These are phyloP conservation scores for Starmerella lactis-condensi DNA, from an alignment of 805 yeast species.

Conservation along the genomic window DNA sequence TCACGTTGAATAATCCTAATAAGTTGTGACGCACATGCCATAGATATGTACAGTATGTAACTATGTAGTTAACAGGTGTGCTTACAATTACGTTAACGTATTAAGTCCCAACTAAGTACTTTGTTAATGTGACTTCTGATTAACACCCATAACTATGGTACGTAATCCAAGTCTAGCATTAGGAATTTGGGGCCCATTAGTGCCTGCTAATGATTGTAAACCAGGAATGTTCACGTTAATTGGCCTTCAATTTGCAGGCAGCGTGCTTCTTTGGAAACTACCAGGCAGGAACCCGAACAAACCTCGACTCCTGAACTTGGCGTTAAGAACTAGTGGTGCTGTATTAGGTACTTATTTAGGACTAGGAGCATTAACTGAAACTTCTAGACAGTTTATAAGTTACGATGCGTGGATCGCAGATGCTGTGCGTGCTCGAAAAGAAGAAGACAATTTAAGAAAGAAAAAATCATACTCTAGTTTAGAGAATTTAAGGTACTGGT, in stretches of 20 bases:
- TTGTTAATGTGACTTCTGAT: neutral
- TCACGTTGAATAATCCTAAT: constrained; percentile 10
- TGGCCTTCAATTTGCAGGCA: constrained; percentile 36
- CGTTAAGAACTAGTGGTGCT: constrained; percentile 22
- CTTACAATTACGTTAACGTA: neutral
- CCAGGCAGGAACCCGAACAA: constrained; percentile 17
- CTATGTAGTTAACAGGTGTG: neutral
- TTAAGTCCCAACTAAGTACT: neutral
- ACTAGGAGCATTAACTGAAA: constrained; percentile 40
- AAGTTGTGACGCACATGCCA: neutral
- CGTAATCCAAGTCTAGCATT: constrained; percentile 39
- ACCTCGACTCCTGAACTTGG: constrained; percentile 19
- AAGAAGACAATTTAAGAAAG: constrained; percentile 10
- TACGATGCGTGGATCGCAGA: constrained; percentile 59
- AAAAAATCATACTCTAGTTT: neutral
- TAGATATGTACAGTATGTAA: neutral
- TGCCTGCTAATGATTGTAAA: constrained; percentile 51
- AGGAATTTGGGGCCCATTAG: constrained; percentile 48
- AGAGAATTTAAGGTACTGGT: constrained; percentile 25
- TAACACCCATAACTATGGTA: constrained; percentile 1
- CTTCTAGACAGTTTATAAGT: constrained; percentile 29
- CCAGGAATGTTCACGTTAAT: constrained; percentile 36
- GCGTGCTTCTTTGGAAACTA: constrained; percentile 22
- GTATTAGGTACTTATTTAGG: constrained; percentile 31
- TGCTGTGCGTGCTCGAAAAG: constrained; percentile 35